These are phyloP conservation scores for Daldinia bambusicola DNA, from an alignment of 495 filamentous ascomycete genomes.

Conservation along the genomic window DNA sequence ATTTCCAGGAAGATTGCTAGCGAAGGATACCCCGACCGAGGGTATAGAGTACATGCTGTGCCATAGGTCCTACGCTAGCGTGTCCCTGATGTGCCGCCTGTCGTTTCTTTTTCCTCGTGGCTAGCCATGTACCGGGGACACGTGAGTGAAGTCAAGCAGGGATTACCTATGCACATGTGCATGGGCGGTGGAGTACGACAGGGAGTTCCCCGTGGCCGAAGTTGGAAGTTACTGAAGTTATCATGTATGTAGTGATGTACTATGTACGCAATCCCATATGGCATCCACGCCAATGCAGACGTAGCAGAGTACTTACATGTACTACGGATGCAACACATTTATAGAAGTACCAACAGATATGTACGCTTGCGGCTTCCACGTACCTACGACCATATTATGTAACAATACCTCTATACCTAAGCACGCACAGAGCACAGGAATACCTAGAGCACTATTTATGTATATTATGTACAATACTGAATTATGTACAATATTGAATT, in stretches of 20 bases:
- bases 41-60: slow-evolving; percentile 38
- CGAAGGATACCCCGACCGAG: slow-evolving; percentile 18
- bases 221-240: slow-evolving; percentile 14
- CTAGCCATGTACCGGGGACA: slow-evolving; percentile 40
- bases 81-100: slow-evolving; percentile 37
- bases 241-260: slow-evolving; percentile 18
- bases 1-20: slow-evolving; percentile 37
- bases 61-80: slow-evolving; percentile 26
- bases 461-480: too few relatives aligned
- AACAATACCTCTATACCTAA: too few relatives aligned
- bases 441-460: too few relatives aligned
- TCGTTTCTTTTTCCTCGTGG: slow-evolving; percentile 44
- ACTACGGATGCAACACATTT: background rate
- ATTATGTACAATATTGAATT: too few relatives aligned
- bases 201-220: slow-evolving; percentile 38
- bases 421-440: too few relatives aligned
- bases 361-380: slow-evolving; percentile 3
- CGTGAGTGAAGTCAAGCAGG: slow-evolving; percentile 43
- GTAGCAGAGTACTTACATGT: slow-evolving; percentile 2
- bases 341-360: background rate
- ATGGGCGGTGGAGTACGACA: slow-evolving; percentile 38
- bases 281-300: background rate
- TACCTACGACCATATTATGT: too few relatives aligned
- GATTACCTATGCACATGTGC: slow-evolving; percentile 37
- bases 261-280: slow-evolving; percentile 9